A percentile compares a stretch with the other conserved stretches of the same genome.
Conservation (phyloP, 495 filamentous ascomycete genomes). For the Aspergillus indologenus region DNA sequence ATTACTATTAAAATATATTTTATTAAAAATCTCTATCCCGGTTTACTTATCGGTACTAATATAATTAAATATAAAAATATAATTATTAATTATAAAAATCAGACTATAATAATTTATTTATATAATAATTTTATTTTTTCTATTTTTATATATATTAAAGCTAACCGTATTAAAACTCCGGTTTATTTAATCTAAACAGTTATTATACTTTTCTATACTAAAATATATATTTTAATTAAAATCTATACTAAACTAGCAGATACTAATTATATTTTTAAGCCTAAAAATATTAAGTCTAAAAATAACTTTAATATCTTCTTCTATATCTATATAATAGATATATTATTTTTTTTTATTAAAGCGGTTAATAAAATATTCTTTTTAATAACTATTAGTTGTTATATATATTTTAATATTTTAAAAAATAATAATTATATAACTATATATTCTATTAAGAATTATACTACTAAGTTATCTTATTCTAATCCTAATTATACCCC, state of each 20-base stretch:
- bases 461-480: background rate
- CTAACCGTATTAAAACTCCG: background rate
- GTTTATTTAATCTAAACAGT: background rate
- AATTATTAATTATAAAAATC: background rate
- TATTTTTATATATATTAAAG: background rate
- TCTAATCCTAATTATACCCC: background rate
- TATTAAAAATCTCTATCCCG: background rate
- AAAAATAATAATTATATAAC: background rate
- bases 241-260: background rate
- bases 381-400: background rate
- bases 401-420: background rate
- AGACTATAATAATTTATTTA: background rate
- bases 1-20: background rate
- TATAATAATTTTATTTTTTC: background rate
- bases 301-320: background rate
- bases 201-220: background rate
- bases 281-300: no score
- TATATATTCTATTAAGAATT: background rate
- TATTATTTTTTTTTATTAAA: background rate
- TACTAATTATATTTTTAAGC: slow-evolving; percentile 4
- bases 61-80: background rate
- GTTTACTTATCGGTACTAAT: slow-evolving; percentile 2
- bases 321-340: background rate
- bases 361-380: background rate
- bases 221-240: background rate